phyloP scores from a whole-genome alignment of 2,329 filamentous ascomycete species.

The Fonsecaea pedrosoi region DNA sequence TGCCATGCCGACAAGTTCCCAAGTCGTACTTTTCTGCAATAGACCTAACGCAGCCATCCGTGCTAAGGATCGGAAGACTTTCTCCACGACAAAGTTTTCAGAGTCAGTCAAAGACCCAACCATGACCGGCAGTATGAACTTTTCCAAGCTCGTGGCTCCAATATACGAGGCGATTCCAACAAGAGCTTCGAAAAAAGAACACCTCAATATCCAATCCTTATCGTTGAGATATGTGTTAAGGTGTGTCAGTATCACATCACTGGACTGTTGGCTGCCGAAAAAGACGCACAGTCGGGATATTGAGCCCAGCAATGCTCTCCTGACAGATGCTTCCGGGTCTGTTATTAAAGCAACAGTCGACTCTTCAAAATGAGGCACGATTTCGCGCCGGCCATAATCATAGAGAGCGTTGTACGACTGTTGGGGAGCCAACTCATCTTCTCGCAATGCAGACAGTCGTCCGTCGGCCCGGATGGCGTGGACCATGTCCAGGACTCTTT shows the following conservation, averaged over 20 bases:
- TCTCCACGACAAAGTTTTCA: constrained; percentile 93
- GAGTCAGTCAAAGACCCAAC: constrained; percentile 90
- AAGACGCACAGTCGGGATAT: constrained; percentile 93
- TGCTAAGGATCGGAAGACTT: constrained; percentile 83
- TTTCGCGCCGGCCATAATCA: constrained; percentile 81
- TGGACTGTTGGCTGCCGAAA: constrained; percentile 88
- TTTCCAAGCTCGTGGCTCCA: constrained; percentile 85
- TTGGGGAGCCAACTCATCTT: constrained; percentile 73
- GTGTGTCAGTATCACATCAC: constrained; percentile 95
- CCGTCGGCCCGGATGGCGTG: constrained; percentile 85
- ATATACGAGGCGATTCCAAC: constrained; percentile 91
- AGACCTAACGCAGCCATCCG: constrained; percentile 87
- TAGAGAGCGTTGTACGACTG: constrained; percentile 80
- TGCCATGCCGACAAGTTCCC: constrained; percentile 85
- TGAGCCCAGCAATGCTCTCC: constrained; percentile 87
- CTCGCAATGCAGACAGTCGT: constrained; percentile 77
- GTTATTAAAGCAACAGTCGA: constrained; percentile 91
- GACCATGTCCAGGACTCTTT: constrained; percentile 86
- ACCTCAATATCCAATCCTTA: constrained; percentile 94
- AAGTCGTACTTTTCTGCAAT: constrained; percentile 80
- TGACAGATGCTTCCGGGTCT: constrained; percentile 82
- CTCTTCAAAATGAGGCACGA: constrained; percentile 81
- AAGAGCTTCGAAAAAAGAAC: constrained; percentile 93
- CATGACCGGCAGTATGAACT: constrained; percentile 95
- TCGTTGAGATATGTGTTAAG: constrained; percentile 98